A percentile compares a stretch with the other conserved stretches of the same genome.
Evolutionary conservation across 305 asterid genomes (phyloP).

Genomic region (Striga hermonthica): DNA sequence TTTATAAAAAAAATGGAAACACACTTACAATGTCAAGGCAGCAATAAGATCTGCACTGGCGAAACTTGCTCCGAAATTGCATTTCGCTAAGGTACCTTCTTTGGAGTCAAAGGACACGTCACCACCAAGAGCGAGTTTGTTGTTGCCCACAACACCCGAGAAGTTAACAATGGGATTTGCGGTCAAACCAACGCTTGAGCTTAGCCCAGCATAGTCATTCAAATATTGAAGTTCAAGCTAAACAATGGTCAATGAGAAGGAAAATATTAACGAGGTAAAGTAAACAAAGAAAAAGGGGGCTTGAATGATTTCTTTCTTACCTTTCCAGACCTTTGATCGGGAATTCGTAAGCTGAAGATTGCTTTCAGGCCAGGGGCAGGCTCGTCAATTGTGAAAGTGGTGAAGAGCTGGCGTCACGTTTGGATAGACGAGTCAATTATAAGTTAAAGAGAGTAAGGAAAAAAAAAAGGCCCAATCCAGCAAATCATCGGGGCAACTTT

Average conservation of each 20-base stretch:
- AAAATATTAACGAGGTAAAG: too few species aligned
- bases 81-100: slow-evolving; percentile 45
- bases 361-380: slow-evolving; percentile 65
- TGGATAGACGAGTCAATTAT: neutral
- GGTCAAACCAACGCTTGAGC: slow-evolving; percentile 67
- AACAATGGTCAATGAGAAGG: too few species aligned
- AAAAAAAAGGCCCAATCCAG: too few species aligned
- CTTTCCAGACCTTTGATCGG: slow-evolving; percentile 73
- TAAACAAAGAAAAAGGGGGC: too few species aligned
- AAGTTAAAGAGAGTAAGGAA: slow-evolving; percentile 37
- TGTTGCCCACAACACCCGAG: slow-evolving; percentile 86
- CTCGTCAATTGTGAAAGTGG: slow-evolving; percentile 57
- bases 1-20: slow-evolving; percentile 10
- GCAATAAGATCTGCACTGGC: slow-evolving; percentile 50
- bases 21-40: slow-evolving; percentile 45
- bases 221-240: slow-evolving; percentile 70
- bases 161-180: slow-evolving; percentile 70
- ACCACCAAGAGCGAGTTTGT: slow-evolving; percentile 58
- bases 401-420: slow-evolving; percentile 53
- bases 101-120: slow-evolving; percentile 79
- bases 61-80: slow-evolving; percentile 50
- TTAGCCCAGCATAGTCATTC: slow-evolving; percentile 68
- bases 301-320: slow-evolving; percentile 30
- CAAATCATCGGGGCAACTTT: too few species aligned
- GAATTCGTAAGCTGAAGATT: slow-evolving; percentile 52